Percentiles rank a stretch among this genome's conserved stretches.
These are phyloP conservation scores for Apiospora malaysiana DNA, from an alignment of 2,329 filamentous ascomycete species.

Conservation along the genomic window DNA sequence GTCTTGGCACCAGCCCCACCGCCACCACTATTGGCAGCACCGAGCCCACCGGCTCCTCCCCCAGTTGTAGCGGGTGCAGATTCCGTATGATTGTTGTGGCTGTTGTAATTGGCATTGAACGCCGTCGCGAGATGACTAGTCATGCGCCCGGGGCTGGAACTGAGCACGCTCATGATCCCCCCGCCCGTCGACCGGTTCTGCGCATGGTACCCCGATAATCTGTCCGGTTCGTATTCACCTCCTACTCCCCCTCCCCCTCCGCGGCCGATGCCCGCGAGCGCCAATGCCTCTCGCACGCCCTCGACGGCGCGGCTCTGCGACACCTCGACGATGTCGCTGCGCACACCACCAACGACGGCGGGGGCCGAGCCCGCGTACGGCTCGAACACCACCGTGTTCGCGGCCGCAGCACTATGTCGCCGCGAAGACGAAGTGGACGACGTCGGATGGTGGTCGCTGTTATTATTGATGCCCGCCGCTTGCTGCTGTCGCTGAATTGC, in stretches of 20 bases:
- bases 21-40: not conserved
- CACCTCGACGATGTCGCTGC: constrained; percentile 60
- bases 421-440: not conserved
- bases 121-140: constrained; percentile 3
- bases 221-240: not conserved
- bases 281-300: constrained; percentile 60
- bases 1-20: constrained; percentile 41
- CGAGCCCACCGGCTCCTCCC: not conserved
- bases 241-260: constrained; percentile 22
- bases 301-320: constrained; percentile 66
- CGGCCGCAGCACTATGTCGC: constrained; percentile 27
- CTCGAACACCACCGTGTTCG: constrained; percentile 25
- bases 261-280: constrained; percentile 37
- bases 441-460: not conserved
- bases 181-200: constrained; percentile 32
- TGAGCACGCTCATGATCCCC: constrained; percentile 56
- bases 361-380: constrained; percentile 26
- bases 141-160: constrained; percentile 54
- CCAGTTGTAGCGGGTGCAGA: not conserved
- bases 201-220: constrained; percentile 26
- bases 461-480: constrained; percentile 26
- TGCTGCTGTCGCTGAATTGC: not conserved
- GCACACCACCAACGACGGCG: constrained; percentile 39
- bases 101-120: constrained; percentile 2
- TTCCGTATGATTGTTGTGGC: not conserved